Evolutionary conservation across 2,329 filamentous ascomycete genomes (phyloP), one percentile per base, ranked within the genome.

Genomic region (Hypoxylon sp.): DNA sequence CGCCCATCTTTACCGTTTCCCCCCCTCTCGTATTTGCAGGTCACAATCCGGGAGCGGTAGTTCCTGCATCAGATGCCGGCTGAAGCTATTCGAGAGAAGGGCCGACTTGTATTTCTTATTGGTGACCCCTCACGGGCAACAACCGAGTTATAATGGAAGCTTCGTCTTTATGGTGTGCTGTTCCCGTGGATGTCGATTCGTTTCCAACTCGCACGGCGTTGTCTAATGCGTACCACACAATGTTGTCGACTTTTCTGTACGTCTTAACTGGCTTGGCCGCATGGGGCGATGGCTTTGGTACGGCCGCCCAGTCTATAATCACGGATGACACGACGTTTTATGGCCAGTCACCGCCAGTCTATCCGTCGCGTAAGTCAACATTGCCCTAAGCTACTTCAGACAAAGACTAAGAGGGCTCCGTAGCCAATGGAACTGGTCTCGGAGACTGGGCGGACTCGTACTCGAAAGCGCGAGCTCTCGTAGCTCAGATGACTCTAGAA

Each of bases 381-480:
- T 20, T n/a, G 3, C 20, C 45, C 24, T 30, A 12, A 38, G 16
- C 22, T 14, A 51, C 7, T 44, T 16, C 4, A 45, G 12, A 24
- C 6, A 40, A 2, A 14, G 42, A 55, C 67, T 74, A 38, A 74
- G 45, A 33, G 16, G 11, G 14, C n/a, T 32, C 9, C 16, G 18
- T 66, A 77, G 76, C 77, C 3, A 60, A 72, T 14, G 74, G 72
- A 9, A 70, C 70, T 0, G 77, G 76, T 3, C 62, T 68, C 3
- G 76, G 77, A 2, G 69, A 72, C 26, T 82, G 80, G 80, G 65
- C 76, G 5, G 49, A 67, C n/a, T 76, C 79, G 24, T 79, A 80
- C 61, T 44, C 64, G 1, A 72, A 73, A 20, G 80, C 80, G 11
- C 70, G 65, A n/a, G 70, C 62, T 1, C 67, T 81, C 6, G 78